Percentiles rank a stretch among this genome's conserved stretches.
Conservation (phyloP, 331 rosid species). For the Malus hybrid region DNA sequence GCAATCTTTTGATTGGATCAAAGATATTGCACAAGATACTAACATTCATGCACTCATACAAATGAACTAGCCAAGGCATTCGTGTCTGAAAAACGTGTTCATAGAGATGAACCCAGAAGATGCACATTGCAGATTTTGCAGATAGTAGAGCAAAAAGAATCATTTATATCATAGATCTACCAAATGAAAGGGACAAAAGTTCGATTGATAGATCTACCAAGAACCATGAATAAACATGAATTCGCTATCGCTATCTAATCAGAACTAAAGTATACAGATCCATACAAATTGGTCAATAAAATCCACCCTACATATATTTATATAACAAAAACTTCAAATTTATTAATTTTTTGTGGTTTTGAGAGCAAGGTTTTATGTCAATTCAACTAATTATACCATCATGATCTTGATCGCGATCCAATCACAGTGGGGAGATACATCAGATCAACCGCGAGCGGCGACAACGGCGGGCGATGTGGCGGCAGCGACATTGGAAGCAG, state of each 20-base stretch:
- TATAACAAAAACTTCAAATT: slow-evolving; percentile 9
- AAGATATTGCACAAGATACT: no score
- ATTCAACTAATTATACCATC: neutral
- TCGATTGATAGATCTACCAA: slow-evolving; percentile 26
- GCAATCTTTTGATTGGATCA: no score
- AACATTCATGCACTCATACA: no score
- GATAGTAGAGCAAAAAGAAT: neutral
- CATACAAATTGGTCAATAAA: slow-evolving; percentile 20
- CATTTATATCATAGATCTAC: neutral
- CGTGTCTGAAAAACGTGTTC: no score
- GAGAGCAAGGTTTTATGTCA: no score
- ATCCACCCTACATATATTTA: slow-evolving; percentile 11
- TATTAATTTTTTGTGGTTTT: neutral
- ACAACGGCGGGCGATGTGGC: slow-evolving; percentile 26
- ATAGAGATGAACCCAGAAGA: neutral
- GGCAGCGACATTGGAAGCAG: slow-evolving; percentile 43
- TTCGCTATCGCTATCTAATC: slow-evolving; percentile 15
- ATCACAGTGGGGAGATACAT: neutral
- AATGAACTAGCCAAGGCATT: no score
- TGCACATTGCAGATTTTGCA: neutral
- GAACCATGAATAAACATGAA: neutral
- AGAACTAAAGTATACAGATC: slow-evolving; percentile 18
- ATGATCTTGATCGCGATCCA: slow-evolving; percentile 16
- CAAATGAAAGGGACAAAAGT: neutral
- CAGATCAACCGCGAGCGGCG: slow-evolving; percentile 38